Conservation (phyloP, 257 asterid species). For the Orobanche coerulescens region DNA sequence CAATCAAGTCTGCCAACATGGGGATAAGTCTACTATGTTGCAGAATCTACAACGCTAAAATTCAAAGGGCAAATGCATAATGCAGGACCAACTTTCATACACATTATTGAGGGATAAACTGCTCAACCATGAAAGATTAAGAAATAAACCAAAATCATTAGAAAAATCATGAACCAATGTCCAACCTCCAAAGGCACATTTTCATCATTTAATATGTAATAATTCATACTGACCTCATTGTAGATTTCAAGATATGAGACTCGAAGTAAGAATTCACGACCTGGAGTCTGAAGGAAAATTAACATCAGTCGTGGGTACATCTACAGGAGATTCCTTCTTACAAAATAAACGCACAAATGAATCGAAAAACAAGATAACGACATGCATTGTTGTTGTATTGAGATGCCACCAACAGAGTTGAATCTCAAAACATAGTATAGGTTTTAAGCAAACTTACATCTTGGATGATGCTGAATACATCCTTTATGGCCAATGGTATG, state of each 20-base stretch:
- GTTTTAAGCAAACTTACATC: conserved; percentile 59
- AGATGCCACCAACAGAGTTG: background rate
- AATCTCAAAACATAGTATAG: conserved; percentile 6
- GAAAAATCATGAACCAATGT: background rate
- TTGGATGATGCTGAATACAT: conserved; percentile 96
- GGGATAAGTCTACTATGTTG: background rate
- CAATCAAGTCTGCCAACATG: background rate
- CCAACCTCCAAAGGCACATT: background rate
- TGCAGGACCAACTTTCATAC: conserved; percentile 9
- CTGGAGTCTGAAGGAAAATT: conserved; percentile 78
- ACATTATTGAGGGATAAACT: background rate
- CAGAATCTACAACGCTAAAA: background rate
- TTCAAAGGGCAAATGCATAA: conserved; percentile 6
- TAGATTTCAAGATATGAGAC: conserved; percentile 96
- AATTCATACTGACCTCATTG: conserved; percentile 70
- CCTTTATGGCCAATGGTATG: conserved; percentile 94
- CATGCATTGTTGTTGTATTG: background rate
- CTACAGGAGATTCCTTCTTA: conserved; percentile 10
- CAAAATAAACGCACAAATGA: conserved; percentile 11
- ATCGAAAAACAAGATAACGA: background rate
- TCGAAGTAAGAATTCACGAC: conserved; percentile 92
- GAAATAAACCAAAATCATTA: background rate
- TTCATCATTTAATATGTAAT: conserved; percentile 2
- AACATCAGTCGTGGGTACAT: conserved; percentile 23
- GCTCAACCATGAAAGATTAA: conserved; percentile 4